These are phyloP conservation scores for Candida corydali DNA, from an alignment of 805 yeast species.

Conservation along the genomic window DNA sequence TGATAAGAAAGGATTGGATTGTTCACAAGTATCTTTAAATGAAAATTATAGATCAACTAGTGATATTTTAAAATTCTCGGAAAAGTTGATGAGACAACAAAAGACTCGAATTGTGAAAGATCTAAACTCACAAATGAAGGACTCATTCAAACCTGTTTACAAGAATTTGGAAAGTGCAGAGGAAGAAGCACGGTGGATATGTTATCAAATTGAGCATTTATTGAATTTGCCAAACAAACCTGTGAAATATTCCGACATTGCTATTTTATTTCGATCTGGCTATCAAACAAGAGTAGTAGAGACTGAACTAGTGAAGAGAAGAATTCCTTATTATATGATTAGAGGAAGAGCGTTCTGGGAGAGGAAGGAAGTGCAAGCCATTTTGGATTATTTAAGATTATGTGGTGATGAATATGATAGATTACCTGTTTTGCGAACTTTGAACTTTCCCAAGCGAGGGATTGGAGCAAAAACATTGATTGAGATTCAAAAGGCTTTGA, in stretches of 20 bases:
- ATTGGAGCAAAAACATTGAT: conserved; percentile 56
- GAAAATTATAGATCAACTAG: conserved; percentile 81
- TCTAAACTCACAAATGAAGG: conserved; percentile 43
- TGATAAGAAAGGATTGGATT: conserved; percentile 14
- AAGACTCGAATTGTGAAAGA: conserved; percentile 38
- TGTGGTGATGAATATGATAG: conserved; percentile 56
- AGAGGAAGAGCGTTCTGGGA: conserved; percentile 84
- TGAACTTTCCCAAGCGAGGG: conserved; percentile 62
- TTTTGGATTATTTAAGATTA: conserved; percentile 63
- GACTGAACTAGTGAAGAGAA: conserved; percentile 47
- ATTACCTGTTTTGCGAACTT: conserved; percentile 52
- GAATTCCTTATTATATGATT: conserved; percentile 63
- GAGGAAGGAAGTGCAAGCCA: conserved; percentile 57
- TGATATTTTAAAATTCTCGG: conserved; percentile 61
- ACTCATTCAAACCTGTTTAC: conserved; percentile 46
- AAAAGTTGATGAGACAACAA: conserved; percentile 61
- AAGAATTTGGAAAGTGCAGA: conserved; percentile 35
- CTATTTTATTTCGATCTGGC: conserved; percentile 67
- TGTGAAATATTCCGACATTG: conserved; percentile 55
- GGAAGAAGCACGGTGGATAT: conserved; percentile 58
- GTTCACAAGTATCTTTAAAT: conserved; percentile 43
- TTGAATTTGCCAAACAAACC: conserved; percentile 39
- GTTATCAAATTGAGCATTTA: conserved; percentile 50
- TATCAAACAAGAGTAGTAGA: conserved; percentile 62
- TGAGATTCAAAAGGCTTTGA: conserved; percentile 19